Base-by-base conservation (phyloP, 139 green algal species). In the Picochlorum costavermella region DNA sequence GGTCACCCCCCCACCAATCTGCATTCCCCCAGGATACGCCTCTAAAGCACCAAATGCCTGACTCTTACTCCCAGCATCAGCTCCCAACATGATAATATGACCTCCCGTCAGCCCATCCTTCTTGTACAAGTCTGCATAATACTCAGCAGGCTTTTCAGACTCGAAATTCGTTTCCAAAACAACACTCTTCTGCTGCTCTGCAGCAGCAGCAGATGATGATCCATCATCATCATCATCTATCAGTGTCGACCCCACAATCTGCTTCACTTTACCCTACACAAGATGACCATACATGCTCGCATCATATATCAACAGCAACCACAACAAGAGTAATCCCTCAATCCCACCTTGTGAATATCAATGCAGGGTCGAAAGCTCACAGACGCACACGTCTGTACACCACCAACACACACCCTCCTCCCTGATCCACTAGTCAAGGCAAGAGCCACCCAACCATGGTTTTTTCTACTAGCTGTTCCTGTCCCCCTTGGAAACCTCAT, bases 51-150 rank as follows among this genome's bases (percentile, higher is more conserved):
- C 76, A 13, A 84, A 50, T 1, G 94, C 93, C 17, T 88, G 86
- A 3, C 59, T 85, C 77, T 75, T 84, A 74, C 74, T 89, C 3
- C 31, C 83, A 14, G 80, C 68, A 65, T 95, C 88, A 1, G 83
- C 77, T 2, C 88, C 91, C 48, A 99, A 81, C 91, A 99, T 97
- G 75, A 99, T 98, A 65, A 97, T 87, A 71, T 99, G 94, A 23
- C 94, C 94, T 0, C 94, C 94, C 11, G 64, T 61, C 9, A 99
- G 76, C 10, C 62, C 69, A 51, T 97, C 88, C 0, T 61, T 29
- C 11, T 70, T 45, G 71, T 98, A 99, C 61, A 98, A 75, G 46
- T 87, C 59, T 5, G 88, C 83, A 79, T 84, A 99, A 69, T 87
- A 94, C 14, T 69, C 76, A 3, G 87, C 74, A 0, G 85, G 83